Evolutionary conservation across 768 basidiomycete species (phyloP), one percentile per base, ranked within the genome.

Genomic region (Candolleomyces eurysporus): DNA sequence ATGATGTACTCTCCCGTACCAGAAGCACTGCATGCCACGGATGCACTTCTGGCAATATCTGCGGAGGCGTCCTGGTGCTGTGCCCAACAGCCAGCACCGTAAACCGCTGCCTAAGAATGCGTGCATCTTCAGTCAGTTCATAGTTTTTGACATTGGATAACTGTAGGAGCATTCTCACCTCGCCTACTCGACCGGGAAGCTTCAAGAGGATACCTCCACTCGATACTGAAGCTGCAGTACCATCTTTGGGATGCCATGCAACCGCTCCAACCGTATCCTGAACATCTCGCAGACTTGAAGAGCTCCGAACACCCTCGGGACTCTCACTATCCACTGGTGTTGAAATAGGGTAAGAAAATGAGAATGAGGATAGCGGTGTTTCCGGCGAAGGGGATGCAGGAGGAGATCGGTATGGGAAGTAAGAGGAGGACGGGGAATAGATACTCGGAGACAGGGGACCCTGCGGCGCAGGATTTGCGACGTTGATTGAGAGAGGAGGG

Each of bases 191-290:
- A 13, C 92, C 92, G 4, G 90, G 79, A 52, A 78, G 72, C 69
- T 94, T 94, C 58, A 94, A 78, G 56, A 94, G 76, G n/a, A 94
- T 71, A 0, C 92, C 92, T 5, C 92, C 92, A 64, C 92, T 91
- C 32, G 90, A 92, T 16, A 91, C 90, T 2, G 90, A 90, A n/a
- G 89, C 85, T 13, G 87, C 85, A 57, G 86, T 66, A 16, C 78
- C 76, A 4, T 75, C 80, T 31, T 66, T 61, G 1, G 68, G 65
- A 64, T 82, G 78, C 72, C 81, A 84, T 14, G 78, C 85, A 40
- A 91, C 78, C n/a, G 90, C 91, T 16, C 92, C 92, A 6, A 94
- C 92, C 0, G 92, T 94, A 69, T 94, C 92, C 67, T 92, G 89
- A 58, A 85, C 77, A 62, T 74, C 75, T 61, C 67, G 65, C 66